A percentile compares a stretch with the other conserved stretches of the same genome.
These are phyloP conservation scores for Cyberlindnera mycetangii DNA, from an alignment of 805 yeast species.

Conservation along the genomic window DNA sequence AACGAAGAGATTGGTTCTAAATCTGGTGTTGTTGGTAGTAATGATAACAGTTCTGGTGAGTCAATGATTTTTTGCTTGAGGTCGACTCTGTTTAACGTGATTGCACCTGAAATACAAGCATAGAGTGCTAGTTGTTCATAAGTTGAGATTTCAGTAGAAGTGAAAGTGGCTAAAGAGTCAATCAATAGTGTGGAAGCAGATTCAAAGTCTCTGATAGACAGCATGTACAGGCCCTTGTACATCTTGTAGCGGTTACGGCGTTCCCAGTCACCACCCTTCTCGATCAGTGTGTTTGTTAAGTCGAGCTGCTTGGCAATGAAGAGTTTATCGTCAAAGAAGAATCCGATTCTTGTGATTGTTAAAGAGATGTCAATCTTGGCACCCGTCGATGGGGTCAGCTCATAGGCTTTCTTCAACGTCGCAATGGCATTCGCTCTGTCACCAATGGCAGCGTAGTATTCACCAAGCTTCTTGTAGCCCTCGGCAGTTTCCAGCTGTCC, in stretches of 20 bases:
- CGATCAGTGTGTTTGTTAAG: slow-evolving; percentile 71
- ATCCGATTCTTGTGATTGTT: slow-evolving; percentile 83
- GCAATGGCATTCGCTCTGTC: slow-evolving; percentile 69
- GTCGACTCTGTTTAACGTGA: slow-evolving; percentile 78
- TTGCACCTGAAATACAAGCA: slow-evolving; percentile 84
- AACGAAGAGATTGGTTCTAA: slow-evolving; percentile 79
- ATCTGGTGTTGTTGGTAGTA: slow-evolving; percentile 65
- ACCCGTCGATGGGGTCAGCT: slow-evolving; percentile 81
- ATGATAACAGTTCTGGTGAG: slow-evolving; percentile 87
- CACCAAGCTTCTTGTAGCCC: slow-evolving; percentile 78
- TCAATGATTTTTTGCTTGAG: slow-evolving; percentile 83
- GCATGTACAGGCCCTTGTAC: slow-evolving; percentile 76
- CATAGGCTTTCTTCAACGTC: slow-evolving; percentile 69
- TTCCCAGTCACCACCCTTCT: slow-evolving; percentile 99
- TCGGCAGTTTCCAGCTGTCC: slow-evolving; percentile 82
- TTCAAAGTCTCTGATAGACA: slow-evolving; percentile 82
- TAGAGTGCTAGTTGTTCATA: slow-evolving; percentile 89
- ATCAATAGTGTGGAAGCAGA: slow-evolving; percentile 84
- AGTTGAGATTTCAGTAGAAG: slow-evolving; percentile 84
- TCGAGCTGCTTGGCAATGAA: slow-evolving; percentile 71
- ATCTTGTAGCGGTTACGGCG: slow-evolving; percentile 93
- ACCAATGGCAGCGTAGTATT: slow-evolving; percentile 81
- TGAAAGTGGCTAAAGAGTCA: slow-evolving; percentile 92
- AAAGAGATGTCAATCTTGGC: slow-evolving; percentile 83
- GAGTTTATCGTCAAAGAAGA: slow-evolving; percentile 76